Conservation (phyloP, 2,329 filamentous ascomycete genomes). For the Ceratocystis lukuohia region DNA sequence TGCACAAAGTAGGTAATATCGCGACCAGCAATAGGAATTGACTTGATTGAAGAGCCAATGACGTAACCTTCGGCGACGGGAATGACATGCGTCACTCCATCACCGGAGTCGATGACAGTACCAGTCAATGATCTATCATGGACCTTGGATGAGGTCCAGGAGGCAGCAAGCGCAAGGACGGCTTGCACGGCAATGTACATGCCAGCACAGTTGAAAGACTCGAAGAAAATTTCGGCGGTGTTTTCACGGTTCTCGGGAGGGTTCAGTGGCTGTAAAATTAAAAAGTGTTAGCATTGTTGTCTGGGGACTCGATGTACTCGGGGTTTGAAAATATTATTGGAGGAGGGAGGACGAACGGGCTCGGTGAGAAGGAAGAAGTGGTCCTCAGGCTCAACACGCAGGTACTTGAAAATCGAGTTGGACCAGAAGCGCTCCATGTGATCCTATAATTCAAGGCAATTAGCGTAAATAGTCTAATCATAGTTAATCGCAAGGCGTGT, state of each 20-base stretch:
- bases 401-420: conserved; percentile 99
- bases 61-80: conserved; percentile 97
- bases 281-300: neutral
- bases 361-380: conserved; percentile 98
- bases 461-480: conserved; percentile 21
- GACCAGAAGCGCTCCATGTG: conserved; percentile 99
- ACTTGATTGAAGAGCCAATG: conserved; percentile 98
- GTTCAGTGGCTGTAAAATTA: conserved; percentile 63
- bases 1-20: conserved; percentile 99
- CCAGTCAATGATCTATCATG: conserved; percentile 91
- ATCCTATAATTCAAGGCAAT: conserved; percentile 43
- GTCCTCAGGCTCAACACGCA: conserved; percentile 94
- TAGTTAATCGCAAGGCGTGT: neutral
- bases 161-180: conserved; percentile 87
- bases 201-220: conserved; percentile 98
- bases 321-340: conserved; percentile 12
- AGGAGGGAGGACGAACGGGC: conserved; percentile 50
- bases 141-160: conserved; percentile 97
- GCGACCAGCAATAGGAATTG: conserved; percentile 91
- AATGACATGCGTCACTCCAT: conserved; percentile 98
- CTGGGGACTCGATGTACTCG: neutral
- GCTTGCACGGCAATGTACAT: conserved; percentile 98
- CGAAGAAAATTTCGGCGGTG: conserved; percentile 99
- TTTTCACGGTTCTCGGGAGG: conserved; percentile 98
- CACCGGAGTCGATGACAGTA: conserved; percentile 96